Evolutionary conservation across 2,329 filamentous ascomycete genomes (phyloP).

Genomic region (Aspergillus pseudonomiae): DNA sequence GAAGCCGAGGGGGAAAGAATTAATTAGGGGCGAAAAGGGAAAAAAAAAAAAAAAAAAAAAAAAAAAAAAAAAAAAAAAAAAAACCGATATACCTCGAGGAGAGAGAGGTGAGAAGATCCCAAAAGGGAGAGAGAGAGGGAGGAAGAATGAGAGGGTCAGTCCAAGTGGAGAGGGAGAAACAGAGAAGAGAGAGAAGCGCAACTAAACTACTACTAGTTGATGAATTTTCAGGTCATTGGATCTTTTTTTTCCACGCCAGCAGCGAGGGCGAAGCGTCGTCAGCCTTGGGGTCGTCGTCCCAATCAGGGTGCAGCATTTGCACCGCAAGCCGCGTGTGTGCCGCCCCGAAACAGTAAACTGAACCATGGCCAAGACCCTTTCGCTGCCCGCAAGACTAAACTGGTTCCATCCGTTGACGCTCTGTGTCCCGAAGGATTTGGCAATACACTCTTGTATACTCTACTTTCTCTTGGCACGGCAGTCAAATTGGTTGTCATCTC

Average conservation of each 20-base stretch:
- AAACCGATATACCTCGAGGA: not conserved
- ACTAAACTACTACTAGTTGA: conserved; percentile 5
- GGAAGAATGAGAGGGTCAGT: conserved; percentile 16
- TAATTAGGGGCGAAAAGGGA: conserved; percentile 2
- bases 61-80: conserved; percentile 11
- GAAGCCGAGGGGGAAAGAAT: not conserved
- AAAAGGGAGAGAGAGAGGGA: conserved; percentile 14
- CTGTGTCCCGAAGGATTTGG: conserved; percentile 4
- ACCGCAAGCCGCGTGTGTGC: conserved; percentile 41
- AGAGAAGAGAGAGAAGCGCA: conserved; percentile 12
- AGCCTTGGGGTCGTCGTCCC: conserved; percentile 35
- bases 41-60: conserved; percentile 3
- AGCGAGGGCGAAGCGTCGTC: conserved; percentile 38
- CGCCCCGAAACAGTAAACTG: conserved; percentile 32
- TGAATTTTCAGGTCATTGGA: conserved; percentile 16
- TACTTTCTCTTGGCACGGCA: not conserved
- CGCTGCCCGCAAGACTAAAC: conserved; percentile 8
- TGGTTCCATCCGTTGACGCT: conserved; percentile 2
- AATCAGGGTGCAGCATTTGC: conserved; percentile 37
- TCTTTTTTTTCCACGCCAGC: conserved; percentile 24
- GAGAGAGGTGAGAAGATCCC: conserved; percentile 13
- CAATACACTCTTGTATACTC: conserved; percentile 1
- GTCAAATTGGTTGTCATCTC: conserved; percentile 1
- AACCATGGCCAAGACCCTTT: conserved; percentile 35
- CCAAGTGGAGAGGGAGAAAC: conserved; percentile 17